Percentiles rank a stretch among this genome's conserved stretches.
These are phyloP conservation scores for Aspergillus viridinutans DNA, from an alignment of 2,329 filamentous ascomycete genomes.

Conservation along the genomic window DNA sequence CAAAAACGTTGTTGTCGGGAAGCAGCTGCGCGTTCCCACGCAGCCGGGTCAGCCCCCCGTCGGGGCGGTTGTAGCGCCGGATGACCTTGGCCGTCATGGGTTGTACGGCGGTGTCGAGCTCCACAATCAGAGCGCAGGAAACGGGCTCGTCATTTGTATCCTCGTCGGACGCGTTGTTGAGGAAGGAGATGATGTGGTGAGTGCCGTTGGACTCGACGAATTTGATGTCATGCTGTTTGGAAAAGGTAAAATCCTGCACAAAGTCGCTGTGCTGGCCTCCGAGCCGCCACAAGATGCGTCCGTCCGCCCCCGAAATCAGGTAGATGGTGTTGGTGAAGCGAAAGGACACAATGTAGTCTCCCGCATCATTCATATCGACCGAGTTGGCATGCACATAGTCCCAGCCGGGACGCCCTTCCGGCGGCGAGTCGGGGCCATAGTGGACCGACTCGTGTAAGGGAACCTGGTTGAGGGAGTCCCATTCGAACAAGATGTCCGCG, in stretches of 20 bases:
- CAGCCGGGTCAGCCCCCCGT: slow-evolving; percentile 25
- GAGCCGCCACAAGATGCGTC: slow-evolving; percentile 36
- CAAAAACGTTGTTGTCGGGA: slow-evolving; percentile 32
- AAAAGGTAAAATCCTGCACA: slow-evolving; percentile 30
- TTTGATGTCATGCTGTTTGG: slow-evolving; percentile 36
- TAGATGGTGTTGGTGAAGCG: slow-evolving; percentile 38
- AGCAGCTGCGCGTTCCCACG: slow-evolving; percentile 34
- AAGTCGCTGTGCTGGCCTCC: slow-evolving; percentile 29
- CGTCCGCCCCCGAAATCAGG: slow-evolving; percentile 31
- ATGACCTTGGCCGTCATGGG: slow-evolving; percentile 27
- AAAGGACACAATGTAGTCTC: slow-evolving; percentile 38
- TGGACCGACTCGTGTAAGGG: slow-evolving; percentile 20
- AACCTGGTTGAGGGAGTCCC: slow-evolving; percentile 30
- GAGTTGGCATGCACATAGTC: slow-evolving; percentile 39
- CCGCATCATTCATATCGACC: slow-evolving; percentile 34
- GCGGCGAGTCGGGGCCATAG: background rate
- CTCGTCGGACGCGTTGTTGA: slow-evolving; percentile 34
- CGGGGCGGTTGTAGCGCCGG: slow-evolving; percentile 29
- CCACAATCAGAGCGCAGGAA: slow-evolving; percentile 27
- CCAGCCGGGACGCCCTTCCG: slow-evolving; percentile 22
- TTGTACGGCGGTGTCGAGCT: slow-evolving; percentile 21
- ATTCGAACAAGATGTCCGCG: slow-evolving; percentile 28
- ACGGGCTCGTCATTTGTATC: slow-evolving; percentile 20
- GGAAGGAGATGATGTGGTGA: slow-evolving; percentile 27
- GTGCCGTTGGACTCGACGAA: slow-evolving; percentile 27